A percentile compares a stretch with the other conserved stretches of the same genome.
Evolutionary conservation across 2,329 filamentous ascomycete species (phyloP).

Genomic region (Fusarium cicatricum): DNA sequence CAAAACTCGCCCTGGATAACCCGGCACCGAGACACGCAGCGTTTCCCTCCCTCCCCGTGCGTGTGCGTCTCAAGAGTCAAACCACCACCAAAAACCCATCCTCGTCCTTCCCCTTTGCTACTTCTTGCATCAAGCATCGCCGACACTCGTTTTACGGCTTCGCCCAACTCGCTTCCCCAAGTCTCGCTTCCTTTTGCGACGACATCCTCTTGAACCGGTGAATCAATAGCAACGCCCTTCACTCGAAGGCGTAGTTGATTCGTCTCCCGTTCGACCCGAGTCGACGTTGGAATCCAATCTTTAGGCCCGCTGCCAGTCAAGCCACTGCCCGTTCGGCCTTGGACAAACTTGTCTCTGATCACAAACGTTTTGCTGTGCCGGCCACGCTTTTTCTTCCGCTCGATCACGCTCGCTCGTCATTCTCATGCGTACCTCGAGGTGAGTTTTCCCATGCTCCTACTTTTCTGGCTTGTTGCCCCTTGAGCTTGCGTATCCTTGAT

Average conservation of each 20-base stretch:
- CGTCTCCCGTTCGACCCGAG: constrained; percentile 9
- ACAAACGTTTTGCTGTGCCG: constrained; percentile 32
- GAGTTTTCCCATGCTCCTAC: constrained; percentile 15
- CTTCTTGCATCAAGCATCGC: constrained; percentile 37
- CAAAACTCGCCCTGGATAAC: constrained; percentile 36
- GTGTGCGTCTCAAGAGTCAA: constrained; percentile 29
- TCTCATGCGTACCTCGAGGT: constrained; percentile 39
- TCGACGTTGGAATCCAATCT: constrained; percentile 23
- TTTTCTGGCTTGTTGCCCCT: background rate
- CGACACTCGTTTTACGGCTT: constrained; percentile 41
- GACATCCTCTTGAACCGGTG: constrained; percentile 17
- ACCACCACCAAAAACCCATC: constrained; percentile 33
- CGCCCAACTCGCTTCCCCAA: constrained; percentile 13
- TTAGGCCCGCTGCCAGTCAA: constrained; percentile 16
- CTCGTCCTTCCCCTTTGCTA: constrained; percentile 35
- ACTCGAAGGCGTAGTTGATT: constrained; percentile 21
- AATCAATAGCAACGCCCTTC: constrained; percentile 20
- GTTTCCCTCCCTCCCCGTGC: constrained; percentile 35
- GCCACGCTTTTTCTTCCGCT: constrained; percentile 33
- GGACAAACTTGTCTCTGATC: constrained; percentile 15
- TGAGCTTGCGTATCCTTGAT: background rate
- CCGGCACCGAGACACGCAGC: constrained; percentile 39
- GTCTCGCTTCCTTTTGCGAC: constrained; percentile 26
- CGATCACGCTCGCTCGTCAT: constrained; percentile 18
- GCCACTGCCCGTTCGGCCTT: constrained; percentile 24